Conservation (phyloP, 2,329 filamentous ascomycete genomes). For the Alternaria ethzedia region DNA sequence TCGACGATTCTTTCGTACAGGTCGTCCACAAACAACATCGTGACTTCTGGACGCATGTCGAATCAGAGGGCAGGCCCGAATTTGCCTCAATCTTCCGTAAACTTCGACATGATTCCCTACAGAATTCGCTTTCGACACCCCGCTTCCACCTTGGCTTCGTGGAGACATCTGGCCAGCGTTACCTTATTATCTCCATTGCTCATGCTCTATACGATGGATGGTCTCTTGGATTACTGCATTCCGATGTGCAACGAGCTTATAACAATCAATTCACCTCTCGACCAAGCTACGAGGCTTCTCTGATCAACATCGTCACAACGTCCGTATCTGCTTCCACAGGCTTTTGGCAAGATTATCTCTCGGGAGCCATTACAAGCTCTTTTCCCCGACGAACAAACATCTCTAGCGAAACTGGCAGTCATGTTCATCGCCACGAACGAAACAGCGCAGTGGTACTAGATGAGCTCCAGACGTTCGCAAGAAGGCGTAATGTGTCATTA, state of each 20-base stretch:
- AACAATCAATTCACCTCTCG: constrained; percentile 51
- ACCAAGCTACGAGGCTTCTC: constrained; percentile 58
- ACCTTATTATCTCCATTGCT: constrained; percentile 73
- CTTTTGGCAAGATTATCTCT: constrained; percentile 77
- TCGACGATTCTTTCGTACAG: constrained; percentile 65
- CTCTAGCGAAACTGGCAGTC: constrained; percentile 7
- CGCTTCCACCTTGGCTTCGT: constrained; percentile 50
- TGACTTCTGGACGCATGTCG: constrained; percentile 46
- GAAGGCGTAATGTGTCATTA: constrained; percentile 68
- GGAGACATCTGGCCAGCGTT: constrained; percentile 41
- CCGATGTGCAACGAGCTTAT: constrained; percentile 73
- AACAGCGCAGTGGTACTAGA: constrained; percentile 52
- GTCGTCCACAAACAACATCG: constrained; percentile 51
- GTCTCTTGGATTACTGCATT: constrained; percentile 77
- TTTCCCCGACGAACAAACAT: constrained; percentile 45
- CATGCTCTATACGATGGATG: constrained; percentile 92
- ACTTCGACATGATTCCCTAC: constrained; percentile 45
- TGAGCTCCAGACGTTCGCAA: constrained; percentile 67
- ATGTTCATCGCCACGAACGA: constrained; percentile 55
- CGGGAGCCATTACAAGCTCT: constrained; percentile 53
- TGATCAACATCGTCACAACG: constrained; percentile 61
- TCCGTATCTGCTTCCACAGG: constrained; percentile 56
- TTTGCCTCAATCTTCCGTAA: constrained; percentile 40
- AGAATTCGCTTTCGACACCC: constrained; percentile 12
- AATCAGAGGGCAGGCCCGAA: constrained; percentile 26